Evolutionary conservation across 192 early-diverging fungal species (phyloP).

Genomic region (Backusella liffmaniae): DNA sequence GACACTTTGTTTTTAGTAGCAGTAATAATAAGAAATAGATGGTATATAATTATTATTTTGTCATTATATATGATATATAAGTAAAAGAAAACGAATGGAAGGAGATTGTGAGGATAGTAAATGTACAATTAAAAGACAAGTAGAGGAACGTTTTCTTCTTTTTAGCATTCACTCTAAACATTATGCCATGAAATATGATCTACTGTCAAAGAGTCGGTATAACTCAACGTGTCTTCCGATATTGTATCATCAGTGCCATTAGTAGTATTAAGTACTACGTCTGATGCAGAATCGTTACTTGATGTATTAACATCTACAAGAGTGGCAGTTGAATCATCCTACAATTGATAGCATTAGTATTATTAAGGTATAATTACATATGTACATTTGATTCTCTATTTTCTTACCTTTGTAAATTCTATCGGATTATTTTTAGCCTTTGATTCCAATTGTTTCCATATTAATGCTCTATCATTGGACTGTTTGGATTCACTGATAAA

Average conservation of each 20-base stretch:
- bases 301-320: background rate
- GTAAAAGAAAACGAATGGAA: background rate
- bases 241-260: background rate
- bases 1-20: background rate
- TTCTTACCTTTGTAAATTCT: constrained; percentile 1
- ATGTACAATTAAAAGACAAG: background rate
- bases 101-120: background rate
- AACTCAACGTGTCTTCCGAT: background rate
- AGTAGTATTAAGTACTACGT: background rate
- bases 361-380: background rate
- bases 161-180: background rate
- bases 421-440: background rate
- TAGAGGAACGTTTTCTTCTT: background rate
- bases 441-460: constrained; percentile 2
- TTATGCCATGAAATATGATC: background rate
- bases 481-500: background rate
- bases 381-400: background rate
- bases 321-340: constrained; percentile 3
- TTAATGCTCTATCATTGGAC: constrained; percentile 3
- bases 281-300: background rate
- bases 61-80: background rate
- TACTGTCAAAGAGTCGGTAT: background rate
- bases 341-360: background rate
- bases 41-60: background rate
- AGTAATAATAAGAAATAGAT: background rate